Percentiles rank a stretch among this genome's conserved stretches.
Evolutionary conservation across 805 yeast genomes (phyloP).

Genomic region (Nakazawaea ernobii): DNA sequence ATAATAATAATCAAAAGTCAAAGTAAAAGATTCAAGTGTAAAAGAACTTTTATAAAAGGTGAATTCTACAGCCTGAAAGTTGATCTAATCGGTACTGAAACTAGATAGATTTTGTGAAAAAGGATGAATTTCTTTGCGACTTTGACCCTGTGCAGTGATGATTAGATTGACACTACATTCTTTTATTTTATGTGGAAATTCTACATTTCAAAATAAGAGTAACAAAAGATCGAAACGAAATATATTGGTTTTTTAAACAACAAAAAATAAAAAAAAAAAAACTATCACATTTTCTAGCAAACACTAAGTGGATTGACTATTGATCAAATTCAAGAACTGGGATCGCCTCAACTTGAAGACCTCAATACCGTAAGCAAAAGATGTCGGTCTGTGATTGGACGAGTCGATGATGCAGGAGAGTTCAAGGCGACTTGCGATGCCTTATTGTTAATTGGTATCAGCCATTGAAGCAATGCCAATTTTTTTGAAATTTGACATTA

Average conservation of each 20-base stretch:
- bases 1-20: too few species aligned
- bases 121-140: too few species aligned
- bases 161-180: too few species aligned
- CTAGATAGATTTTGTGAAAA: too few species aligned
- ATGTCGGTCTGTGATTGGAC: conserved; percentile 60
- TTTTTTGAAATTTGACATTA: conserved; percentile 76
- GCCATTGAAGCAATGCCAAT: conserved; percentile 50
- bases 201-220: too few species aligned
- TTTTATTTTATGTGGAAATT: too few species aligned
- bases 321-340: conserved; percentile 49
- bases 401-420: conserved; percentile 80
- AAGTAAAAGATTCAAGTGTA: too few species aligned
- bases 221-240: conserved; percentile 95
- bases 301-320: conserved; percentile 65
- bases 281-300: conserved; percentile 94
- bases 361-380: conserved; percentile 87
- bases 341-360: conserved; percentile 62
- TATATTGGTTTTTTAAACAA: conserved; percentile 88
- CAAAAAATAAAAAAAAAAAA: conserved; percentile 83
- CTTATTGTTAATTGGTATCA: conserved; percentile 71
- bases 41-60: too few species aligned
- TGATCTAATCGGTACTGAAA: too few species aligned
- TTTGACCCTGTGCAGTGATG: too few species aligned
- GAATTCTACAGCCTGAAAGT: too few species aligned
- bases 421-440: conserved; percentile 74